A percentile compares a stretch with the other conserved stretches of the same genome.
Evolutionary conservation across 2,329 filamentous ascomycete species (phyloP).

Genomic region (Falciphora oryzae): DNA sequence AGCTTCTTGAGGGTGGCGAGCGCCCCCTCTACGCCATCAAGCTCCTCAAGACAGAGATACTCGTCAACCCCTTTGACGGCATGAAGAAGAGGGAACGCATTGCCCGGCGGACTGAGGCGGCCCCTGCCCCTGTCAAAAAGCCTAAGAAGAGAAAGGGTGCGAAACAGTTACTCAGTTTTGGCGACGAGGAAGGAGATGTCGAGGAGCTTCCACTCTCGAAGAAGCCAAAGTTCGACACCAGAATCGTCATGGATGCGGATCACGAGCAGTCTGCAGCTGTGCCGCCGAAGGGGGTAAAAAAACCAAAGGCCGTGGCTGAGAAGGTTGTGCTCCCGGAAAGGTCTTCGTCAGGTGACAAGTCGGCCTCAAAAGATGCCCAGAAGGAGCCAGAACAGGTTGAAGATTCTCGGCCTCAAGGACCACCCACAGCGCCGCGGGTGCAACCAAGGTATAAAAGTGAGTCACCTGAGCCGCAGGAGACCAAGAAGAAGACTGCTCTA

Average conservation of each 20-base stretch:
- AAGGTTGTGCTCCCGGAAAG: slow-evolving; percentile 19
- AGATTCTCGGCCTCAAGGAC: background rate
- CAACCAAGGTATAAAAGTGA: slow-evolving; percentile 10
- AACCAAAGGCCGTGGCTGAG: slow-evolving; percentile 22
- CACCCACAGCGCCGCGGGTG: background rate
- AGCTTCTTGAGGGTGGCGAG: slow-evolving; percentile 72
- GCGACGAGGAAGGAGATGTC: slow-evolving; percentile 59
- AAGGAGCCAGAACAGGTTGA: background rate
- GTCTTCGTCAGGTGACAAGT: slow-evolving; percentile 1
- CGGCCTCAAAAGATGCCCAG: background rate
- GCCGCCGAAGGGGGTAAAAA: slow-evolving; percentile 18
- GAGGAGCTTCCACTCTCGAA: slow-evolving; percentile 57
- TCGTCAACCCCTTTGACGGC: slow-evolving; percentile 77
- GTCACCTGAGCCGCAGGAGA: slow-evolving; percentile 30
- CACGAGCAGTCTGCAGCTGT: slow-evolving; percentile 28
- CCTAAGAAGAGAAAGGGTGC: slow-evolving; percentile 68
- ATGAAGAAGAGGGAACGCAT: slow-evolving; percentile 65
- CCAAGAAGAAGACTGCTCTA: slow-evolving; percentile 44
- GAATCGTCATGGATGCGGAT: slow-evolving; percentile 58
- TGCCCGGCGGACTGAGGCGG: slow-evolving; percentile 41
- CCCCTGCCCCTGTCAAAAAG: slow-evolving; percentile 41
- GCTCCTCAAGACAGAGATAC: slow-evolving; percentile 66
- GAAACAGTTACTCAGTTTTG: slow-evolving; percentile 76
- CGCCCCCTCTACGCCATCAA: slow-evolving; percentile 80
- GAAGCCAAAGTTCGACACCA: slow-evolving; percentile 73